Percentiles rank a stretch among this genome's conserved stretches.
Conservation (phyloP, 192 early-diverging fungal species). For the Umbelopsis sp. region DNA sequence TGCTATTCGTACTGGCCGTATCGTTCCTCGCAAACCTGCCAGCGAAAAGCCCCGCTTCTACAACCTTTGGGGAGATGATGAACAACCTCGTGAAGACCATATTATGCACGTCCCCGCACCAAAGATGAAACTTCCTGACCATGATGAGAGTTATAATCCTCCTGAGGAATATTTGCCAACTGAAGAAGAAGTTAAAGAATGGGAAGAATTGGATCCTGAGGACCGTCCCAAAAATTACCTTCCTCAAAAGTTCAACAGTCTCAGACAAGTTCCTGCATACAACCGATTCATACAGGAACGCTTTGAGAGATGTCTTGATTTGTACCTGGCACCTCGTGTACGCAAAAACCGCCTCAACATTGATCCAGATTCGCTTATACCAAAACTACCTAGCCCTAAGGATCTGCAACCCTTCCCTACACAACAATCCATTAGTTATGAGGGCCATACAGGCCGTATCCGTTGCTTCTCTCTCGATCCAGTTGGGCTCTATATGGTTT, state of each 20-base stretch:
- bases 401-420: constrained; percentile 96
- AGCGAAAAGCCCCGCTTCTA: constrained; percentile 72
- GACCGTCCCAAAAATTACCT: constrained; percentile 69
- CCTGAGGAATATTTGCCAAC: constrained; percentile 91
- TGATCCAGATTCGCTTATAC: constrained; percentile 91
- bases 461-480: constrained; percentile 89
- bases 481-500: constrained; percentile 85
- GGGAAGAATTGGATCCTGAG: constrained; percentile 80
- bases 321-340: constrained; percentile 94
- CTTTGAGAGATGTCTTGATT: constrained; percentile 95
- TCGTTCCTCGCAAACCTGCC: constrained; percentile 64
- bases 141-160: constrained; percentile 97
- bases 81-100: constrained; percentile 59
- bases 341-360: constrained; percentile 84
- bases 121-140: constrained; percentile 83
- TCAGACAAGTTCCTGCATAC: constrained; percentile 90
- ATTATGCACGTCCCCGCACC: constrained; percentile 88
- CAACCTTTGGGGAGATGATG: constrained; percentile 86
- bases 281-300: constrained; percentile 90
- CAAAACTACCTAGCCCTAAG: constrained; percentile 92
- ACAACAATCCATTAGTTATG: constrained; percentile 72
- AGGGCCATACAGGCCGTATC: constrained; percentile 83
- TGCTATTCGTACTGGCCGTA: constrained; percentile 88
- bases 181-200: constrained; percentile 77
- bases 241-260: constrained; percentile 69